Evolutionary conservation across 768 basidiomycete species (phyloP).

Genomic region (Boletellus sp.): DNA sequence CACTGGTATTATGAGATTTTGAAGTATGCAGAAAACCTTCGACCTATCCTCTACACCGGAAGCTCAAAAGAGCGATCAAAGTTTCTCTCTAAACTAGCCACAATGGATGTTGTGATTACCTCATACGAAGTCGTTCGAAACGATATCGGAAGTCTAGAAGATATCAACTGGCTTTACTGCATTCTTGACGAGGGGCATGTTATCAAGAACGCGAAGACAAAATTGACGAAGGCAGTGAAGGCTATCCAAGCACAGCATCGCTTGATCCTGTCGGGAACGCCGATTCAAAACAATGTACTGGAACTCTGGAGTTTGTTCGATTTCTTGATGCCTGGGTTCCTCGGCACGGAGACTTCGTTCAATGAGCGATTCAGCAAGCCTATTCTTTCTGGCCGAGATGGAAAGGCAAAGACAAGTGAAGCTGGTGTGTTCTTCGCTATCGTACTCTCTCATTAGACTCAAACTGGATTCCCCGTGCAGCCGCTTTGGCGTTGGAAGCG

Average conservation of each 20-base stretch:
- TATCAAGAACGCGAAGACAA: conserved; percentile 98
- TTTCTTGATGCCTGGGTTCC: conserved; percentile 98
- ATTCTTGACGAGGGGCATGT: conserved; percentile 98
- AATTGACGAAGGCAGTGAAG: conserved; percentile 95
- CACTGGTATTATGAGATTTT: conserved; percentile 99
- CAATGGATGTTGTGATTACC: conserved; percentile 89
- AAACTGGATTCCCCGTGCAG: conserved; percentile 39
- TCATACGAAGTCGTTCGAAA: conserved; percentile 98
- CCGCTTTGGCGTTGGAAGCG: conserved; percentile 90
- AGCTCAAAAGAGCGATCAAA: conserved; percentile 75
- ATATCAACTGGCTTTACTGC: conserved; percentile 88
- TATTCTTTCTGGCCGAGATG: conserved; percentile 90
- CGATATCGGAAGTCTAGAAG: conserved; percentile 74
- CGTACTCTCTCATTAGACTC: not conserved
- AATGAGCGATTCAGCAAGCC: conserved; percentile 96
- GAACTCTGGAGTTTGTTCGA: conserved; percentile 99
- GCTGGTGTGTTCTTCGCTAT: conserved; percentile 60
- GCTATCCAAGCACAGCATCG: conserved; percentile 86
- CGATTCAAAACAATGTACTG: conserved; percentile 98
- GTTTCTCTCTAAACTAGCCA: conserved; percentile 59
- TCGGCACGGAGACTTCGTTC: conserved; percentile 93
- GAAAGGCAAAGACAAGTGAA: conserved; percentile 91
- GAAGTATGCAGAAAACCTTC: conserved; percentile 84
- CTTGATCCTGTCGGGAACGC: conserved; percentile 92
- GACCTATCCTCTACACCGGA: conserved; percentile 86